Base-by-base conservation (phyloP, 2,329 filamentous ascomycete species). In the Cordyceps tenuipes region DNA sequence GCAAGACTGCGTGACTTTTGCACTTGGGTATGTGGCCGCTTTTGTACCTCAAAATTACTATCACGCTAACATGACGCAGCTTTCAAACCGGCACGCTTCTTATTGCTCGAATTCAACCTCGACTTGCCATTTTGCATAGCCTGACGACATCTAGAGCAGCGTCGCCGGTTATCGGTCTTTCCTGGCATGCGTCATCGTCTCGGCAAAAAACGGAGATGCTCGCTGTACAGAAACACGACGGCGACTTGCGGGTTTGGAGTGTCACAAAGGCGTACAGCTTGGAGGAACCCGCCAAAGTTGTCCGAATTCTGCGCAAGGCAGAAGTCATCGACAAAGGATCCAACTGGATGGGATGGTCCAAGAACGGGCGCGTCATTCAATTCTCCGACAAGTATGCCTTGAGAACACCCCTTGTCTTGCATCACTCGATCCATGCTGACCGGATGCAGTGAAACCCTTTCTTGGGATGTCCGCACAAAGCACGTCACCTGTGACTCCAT, bases 401-500 rank as follows among this genome's bases (percentile, higher is more conserved):
- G 57, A 57, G 62, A 57, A 66, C 61, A 64, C 63, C 66, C 61
- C 64, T 64, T n/a, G 6, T 21, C 2, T 51, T 12, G 17, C 29
- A 21, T 55, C 64, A 31, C 44, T 61, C 61, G 68, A 68, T 67
- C 68, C 62, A 66, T 61, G 68, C 72, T 73, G 69, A 74, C 69
- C 29, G 62, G 62, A 58, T 60, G 50, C 70, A 91, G 92, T 59
- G 89, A 96, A 79, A 96, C 92, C 43, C 86, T 90, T 67, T 88
- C 91, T 61, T 99, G 94, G 93, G 94, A 99, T 78, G 94, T 99
- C 49, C 84, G 92, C 64, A 99, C 94, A n/a, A 97, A 97, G 72
- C 88, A 96, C 69, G 91, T 99, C 66, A 92, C 91, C 3, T 95
- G 86, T 73, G 92, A 97, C 68, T 82, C 84, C 61, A 89, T 97